Percentiles rank a stretch among this genome's conserved stretches.
Conservation (phyloP, 2,329 filamentous ascomycete species). For the Hypoxylon sp. region DNA sequence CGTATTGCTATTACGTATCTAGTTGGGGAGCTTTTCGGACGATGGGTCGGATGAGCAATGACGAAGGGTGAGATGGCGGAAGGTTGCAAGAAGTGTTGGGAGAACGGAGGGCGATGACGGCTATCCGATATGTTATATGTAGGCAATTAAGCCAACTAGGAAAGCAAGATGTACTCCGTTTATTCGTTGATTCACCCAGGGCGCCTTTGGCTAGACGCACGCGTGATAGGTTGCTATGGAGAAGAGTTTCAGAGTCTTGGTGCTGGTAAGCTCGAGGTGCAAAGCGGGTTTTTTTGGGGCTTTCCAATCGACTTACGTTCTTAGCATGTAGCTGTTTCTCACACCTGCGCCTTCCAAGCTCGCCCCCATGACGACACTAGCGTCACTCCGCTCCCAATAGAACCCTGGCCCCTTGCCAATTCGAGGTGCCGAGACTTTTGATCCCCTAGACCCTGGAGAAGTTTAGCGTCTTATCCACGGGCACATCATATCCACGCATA, state of each 20-base stretch:
- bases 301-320: slow-evolving; percentile 20
- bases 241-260: slow-evolving; percentile 24
- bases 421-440: slow-evolving; percentile 38
- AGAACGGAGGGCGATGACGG: slow-evolving; percentile 12
- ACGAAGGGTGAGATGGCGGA: slow-evolving; percentile 2
- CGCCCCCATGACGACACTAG: slow-evolving; percentile 46
- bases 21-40: slow-evolving; percentile 14
- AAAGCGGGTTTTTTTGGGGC: slow-evolving; percentile 32
- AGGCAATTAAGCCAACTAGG: slow-evolving; percentile 1
- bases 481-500: neutral
- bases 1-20: slow-evolving; percentile 5
- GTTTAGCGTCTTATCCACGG: slow-evolving; percentile 13
- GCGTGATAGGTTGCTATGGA: slow-evolving; percentile 14
- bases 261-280: slow-evolving; percentile 19
- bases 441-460: slow-evolving; percentile 22
- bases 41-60: slow-evolving; percentile 2
- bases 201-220: slow-evolving; percentile 3
- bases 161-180: neutral
- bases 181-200: slow-evolving; percentile 21
- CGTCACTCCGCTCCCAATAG: slow-evolving; percentile 30
- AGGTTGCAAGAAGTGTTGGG: slow-evolving; percentile 3
- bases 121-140: slow-evolving; percentile 9
- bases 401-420: slow-evolving; percentile 30
- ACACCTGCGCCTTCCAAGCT: slow-evolving; percentile 27
- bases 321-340: slow-evolving; percentile 10